Percentiles rank a stretch among this genome's conserved stretches.
Conservation (phyloP, 352 stramenopile species). For the Elongisporangium undulatum region DNA sequence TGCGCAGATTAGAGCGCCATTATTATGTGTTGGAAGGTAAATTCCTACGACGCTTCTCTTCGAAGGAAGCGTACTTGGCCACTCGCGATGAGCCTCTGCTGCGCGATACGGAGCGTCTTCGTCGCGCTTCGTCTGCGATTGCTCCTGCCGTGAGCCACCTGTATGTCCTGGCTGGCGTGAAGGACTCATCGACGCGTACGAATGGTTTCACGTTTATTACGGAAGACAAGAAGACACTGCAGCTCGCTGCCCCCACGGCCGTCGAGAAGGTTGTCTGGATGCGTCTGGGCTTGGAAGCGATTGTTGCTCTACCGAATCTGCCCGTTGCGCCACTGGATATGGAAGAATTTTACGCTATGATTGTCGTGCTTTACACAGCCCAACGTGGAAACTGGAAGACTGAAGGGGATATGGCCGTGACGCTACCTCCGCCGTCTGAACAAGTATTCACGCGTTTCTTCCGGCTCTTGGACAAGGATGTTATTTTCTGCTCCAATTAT, state of each 20-base stretch:
- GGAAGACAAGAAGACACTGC: slow-evolving; percentile 82
- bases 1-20: slow-evolving; percentile 76
- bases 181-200: slow-evolving; percentile 71
- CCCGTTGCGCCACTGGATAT: slow-evolving; percentile 80
- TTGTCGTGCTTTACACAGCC: slow-evolving; percentile 83
- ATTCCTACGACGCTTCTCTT: slow-evolving; percentile 77
- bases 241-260: slow-evolving; percentile 65
- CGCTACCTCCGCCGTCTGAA: slow-evolving; percentile 74
- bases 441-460: slow-evolving; percentile 89
- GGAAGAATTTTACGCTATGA: slow-evolving; percentile 88
- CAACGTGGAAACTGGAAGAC: slow-evolving; percentile 77
- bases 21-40: slow-evolving; percentile 87
- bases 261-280: slow-evolving; percentile 89
- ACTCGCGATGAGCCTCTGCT: slow-evolving; percentile 73
- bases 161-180: slow-evolving; percentile 79
- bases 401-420: slow-evolving; percentile 86
- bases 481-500: slow-evolving; percentile 89
- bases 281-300: slow-evolving; percentile 76
- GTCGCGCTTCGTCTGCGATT: slow-evolving; percentile 29
- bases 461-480: slow-evolving; percentile 75
- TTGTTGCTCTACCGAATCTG: slow-evolving; percentile 78
- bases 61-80: slow-evolving; percentile 79
- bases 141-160: slow-evolving; percentile 57
- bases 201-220: slow-evolving; percentile 89
- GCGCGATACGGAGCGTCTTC: slow-evolving; percentile 34